Percentiles rank a stretch among this genome's conserved stretches.
Evolutionary conservation across 805 yeast genomes (phyloP).

Genomic region (Metschnikowia lochheadii): DNA sequence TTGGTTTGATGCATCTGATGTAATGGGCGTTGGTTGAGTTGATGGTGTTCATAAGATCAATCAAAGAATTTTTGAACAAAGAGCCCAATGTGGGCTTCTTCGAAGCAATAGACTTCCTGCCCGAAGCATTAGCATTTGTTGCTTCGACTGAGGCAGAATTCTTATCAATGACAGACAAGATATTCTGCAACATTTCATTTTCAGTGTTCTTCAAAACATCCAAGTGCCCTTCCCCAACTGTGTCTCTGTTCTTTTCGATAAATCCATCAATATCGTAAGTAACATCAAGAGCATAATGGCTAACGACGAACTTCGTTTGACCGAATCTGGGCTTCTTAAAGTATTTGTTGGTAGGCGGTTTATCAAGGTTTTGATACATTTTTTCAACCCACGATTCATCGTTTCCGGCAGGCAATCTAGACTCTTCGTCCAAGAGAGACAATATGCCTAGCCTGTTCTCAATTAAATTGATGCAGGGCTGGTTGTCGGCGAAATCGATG

Average conservation of each 20-base stretch:
- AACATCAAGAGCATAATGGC: slow-evolving; percentile 94
- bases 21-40: slow-evolving; percentile 94
- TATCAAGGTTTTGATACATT: slow-evolving; percentile 79
- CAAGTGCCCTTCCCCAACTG: slow-evolving; percentile 93
- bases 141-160: slow-evolving; percentile 47
- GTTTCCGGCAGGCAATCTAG: slow-evolving; percentile 88
- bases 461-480: slow-evolving; percentile 91
- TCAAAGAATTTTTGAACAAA: slow-evolving; percentile 85
- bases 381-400: slow-evolving; percentile 92
- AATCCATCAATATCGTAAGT: slow-evolving; percentile 90
- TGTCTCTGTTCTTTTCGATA: slow-evolving; percentile 94
- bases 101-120: slow-evolving; percentile 41
- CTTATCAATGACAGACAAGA: slow-evolving; percentile 62
- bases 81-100: slow-evolving; percentile 93
- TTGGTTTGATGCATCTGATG: slow-evolving; percentile 96
- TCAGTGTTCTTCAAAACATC: slow-evolving; percentile 72
- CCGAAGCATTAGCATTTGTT: slow-evolving; percentile 31
- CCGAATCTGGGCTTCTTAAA: slow-evolving; percentile 95
- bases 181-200: slow-evolving; percentile 60
- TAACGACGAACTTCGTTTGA: slow-evolving; percentile 80
- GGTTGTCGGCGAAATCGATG: slow-evolving; percentile 92
- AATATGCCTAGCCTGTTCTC: slow-evolving; percentile 86
- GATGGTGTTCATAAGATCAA: slow-evolving; percentile 89
- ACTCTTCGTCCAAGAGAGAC: slow-evolving; percentile 88
- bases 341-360: slow-evolving; percentile 67